Conservation (phyloP, 441 rosid species). For the Macaranga tanarius region DNA sequence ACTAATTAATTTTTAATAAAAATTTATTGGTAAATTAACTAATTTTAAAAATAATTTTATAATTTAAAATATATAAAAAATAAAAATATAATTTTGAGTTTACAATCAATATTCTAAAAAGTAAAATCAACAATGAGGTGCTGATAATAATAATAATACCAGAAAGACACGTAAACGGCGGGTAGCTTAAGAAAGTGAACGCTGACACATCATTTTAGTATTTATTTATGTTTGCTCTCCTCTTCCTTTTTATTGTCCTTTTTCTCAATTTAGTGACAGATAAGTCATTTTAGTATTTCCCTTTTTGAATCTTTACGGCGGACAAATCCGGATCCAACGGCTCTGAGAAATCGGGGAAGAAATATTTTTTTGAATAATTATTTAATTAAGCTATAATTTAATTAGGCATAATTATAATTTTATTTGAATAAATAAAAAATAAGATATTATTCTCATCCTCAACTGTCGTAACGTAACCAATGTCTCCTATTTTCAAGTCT, state of each 20-base stretch:
- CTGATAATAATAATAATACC: neutral
- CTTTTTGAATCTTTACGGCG: neutral
- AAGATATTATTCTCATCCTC: constrained; percentile 22
- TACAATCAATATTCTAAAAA: too few species aligned
- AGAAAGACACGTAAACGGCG: constrained; percentile 10
- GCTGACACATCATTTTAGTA: neutral
- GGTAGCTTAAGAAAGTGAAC: constrained; percentile 4
- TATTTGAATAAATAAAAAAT: constrained; percentile 1
- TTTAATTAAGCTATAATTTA: neutral
- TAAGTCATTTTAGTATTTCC: too few species aligned
- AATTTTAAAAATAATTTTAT: too few species aligned
- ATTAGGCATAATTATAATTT: neutral
- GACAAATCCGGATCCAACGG: neutral
- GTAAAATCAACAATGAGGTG: too few species aligned
- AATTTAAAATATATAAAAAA: too few species aligned
- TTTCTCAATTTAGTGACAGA: neutral
- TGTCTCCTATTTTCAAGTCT: constrained; percentile 1
- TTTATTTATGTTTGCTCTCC: neutral
- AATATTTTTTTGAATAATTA: too few species aligned
- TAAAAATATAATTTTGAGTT: too few species aligned
- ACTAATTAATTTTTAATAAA: too few species aligned
- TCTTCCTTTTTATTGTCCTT: neutral
- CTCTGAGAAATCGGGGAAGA: neutral
- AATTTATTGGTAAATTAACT: too few species aligned
- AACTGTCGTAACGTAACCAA: constrained; percentile 41